Evolutionary conservation across 2,329 filamentous ascomycete species (phyloP), one percentile per base, ranked within the genome.

Genomic region (Leptographium procerum): DNA sequence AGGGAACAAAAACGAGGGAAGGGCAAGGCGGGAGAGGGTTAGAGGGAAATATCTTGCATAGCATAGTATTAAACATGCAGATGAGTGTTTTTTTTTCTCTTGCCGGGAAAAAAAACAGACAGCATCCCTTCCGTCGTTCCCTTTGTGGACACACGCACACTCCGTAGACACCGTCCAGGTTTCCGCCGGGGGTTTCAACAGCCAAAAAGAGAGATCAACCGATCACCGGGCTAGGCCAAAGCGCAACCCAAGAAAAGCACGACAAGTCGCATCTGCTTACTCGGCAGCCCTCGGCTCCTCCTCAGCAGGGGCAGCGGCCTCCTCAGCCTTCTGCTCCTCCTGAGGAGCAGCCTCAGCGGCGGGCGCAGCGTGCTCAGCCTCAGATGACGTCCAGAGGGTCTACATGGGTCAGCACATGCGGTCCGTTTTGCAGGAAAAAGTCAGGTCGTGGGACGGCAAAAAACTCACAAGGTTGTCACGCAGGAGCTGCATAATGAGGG

Each of bases 351-450:
- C 72, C 67, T 81, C 77, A 62, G 74, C 65, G 52, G 66, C 72
- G 61, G 73, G 74, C 64, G 81, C 79, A 66, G 87, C 77, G 69
- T 89, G 84, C 82, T 97, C 94, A 64, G 91, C 89, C 84, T 97
- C 94, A 66, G 92, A 97, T 62, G 92, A 97, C 71, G 94, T 97
- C 94, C 94, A 97, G 76, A 97, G 91, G 66, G 94, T 97, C 91
- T 96, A 19, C 33, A 43, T 22, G 16, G 11, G 13, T 36, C 19
- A 47, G 45, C 16, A 34, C 4, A 6, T 40, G 19, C 40, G 9
- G 40, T 43, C 19, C 40, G 9, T 4, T 19, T 40, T 16, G 13
- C 11, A 4, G 24, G 7, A 29, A 4, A 29, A 29, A 24, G n/a
- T 13, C 8, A 14, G 36, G 4, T 19, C 36, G 64, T 75, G 66